Evolutionary conservation across 805 yeast species (phyloP).

Genomic region (Kuraishia cidri): DNA sequence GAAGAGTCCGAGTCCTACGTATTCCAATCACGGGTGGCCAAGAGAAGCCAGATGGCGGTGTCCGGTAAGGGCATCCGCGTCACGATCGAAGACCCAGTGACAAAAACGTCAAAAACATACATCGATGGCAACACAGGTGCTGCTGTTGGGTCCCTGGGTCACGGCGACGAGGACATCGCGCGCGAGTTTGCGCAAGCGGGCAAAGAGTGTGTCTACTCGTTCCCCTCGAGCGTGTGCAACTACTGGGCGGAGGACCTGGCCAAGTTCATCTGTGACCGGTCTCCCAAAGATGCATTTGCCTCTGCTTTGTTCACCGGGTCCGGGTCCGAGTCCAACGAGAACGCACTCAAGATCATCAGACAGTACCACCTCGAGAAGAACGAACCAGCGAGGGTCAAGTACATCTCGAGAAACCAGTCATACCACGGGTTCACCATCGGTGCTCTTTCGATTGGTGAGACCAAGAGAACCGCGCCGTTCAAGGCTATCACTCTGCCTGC

Average conservation of each 20-base stretch:
- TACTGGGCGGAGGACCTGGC: conserved; percentile 24
- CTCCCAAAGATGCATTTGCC: conserved; percentile 33
- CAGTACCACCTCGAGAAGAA: conserved; percentile 29
- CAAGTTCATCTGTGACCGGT: conserved; percentile 28
- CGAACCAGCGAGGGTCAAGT: conserved; percentile 21
- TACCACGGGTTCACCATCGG: conserved; percentile 40
- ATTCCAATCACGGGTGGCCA: no score
- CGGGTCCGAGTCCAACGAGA: conserved; percentile 70
- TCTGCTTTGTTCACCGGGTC: conserved; percentile 42
- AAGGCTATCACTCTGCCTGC: conserved; percentile 14
- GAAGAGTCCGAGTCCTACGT: no score
- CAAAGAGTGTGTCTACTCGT: conserved; percentile 19
- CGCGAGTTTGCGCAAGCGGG: conserved; percentile 22
- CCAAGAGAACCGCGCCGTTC: conserved; percentile 21
- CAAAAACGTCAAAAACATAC: conserved; percentile 21
- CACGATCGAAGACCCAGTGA: conserved; percentile 23
- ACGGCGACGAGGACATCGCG: conserved; percentile 23
- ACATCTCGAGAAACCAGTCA: conserved; percentile 27
- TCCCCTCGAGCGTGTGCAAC: conserved; percentile 18
- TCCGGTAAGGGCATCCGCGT: conserved; percentile 20
- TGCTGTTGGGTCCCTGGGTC: conserved; percentile 30
- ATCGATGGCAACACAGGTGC: conserved; percentile 31
- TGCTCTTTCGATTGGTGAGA: conserved; percentile 29
- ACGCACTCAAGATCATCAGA: conserved; percentile 57
- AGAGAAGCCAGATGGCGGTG: no score